Conservation (phyloP, 176 grass and related monocot genomes). For the Cocos nucifera region DNA sequence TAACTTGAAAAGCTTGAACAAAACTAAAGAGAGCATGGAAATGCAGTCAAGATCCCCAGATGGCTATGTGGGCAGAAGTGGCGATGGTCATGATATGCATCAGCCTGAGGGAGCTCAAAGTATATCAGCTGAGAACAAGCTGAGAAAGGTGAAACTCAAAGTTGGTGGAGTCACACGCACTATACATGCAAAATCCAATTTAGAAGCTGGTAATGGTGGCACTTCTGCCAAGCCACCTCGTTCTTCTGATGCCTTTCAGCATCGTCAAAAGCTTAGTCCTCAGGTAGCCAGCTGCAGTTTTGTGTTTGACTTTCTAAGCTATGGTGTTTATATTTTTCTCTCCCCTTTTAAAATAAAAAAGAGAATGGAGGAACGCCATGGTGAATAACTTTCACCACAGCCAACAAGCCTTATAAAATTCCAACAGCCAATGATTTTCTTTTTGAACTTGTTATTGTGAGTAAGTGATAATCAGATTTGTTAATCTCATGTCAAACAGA, state of each 20-base stretch:
- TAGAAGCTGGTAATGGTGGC: conserved; percentile 20
- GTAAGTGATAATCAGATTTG: too few relatives aligned
- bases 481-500: too few relatives aligned
- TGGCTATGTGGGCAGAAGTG: not conserved
- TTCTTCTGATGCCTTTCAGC: not conserved
- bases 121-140: conserved; percentile 29
- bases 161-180: conserved; percentile 57
- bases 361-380: too few relatives aligned
- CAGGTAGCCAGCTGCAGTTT: not conserved
- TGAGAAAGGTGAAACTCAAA: conserved; percentile 76
- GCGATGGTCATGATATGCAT: not conserved
- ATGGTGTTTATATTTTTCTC: too few relatives aligned
- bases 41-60: conserved; percentile 15
- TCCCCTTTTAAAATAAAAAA: too few relatives aligned
- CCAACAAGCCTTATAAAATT: too few relatives aligned
- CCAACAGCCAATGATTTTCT: too few relatives aligned
- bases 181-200: conserved; percentile 32
- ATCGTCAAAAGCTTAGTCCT: conserved; percentile 2
- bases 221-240: not conserved
- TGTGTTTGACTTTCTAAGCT: not conserved
- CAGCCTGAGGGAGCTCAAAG: not conserved
- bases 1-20: conserved; percentile 18
- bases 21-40: conserved; percentile 4
- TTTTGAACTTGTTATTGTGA: too few relatives aligned
- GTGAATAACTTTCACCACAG: too few relatives aligned